Evolutionary conservation across 1,284 basidiomycete genomes (phyloP).

Genomic region (Porodaedalea pini): DNA sequence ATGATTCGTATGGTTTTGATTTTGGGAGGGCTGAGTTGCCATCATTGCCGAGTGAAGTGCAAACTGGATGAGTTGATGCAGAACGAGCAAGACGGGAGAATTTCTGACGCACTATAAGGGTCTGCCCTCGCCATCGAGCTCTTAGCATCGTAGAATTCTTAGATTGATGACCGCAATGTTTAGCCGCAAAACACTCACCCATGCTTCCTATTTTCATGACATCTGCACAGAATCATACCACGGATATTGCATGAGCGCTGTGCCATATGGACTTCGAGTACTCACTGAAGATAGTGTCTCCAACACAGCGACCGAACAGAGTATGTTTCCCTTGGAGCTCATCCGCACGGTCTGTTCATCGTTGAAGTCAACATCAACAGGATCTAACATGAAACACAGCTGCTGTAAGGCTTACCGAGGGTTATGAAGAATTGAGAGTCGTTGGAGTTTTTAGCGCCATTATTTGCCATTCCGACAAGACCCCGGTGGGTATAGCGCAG

Average conservation of each 20-base stretch:
- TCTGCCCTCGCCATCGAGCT: conserved; percentile 77
- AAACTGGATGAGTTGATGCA: background rate
- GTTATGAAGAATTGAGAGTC: conserved; percentile 92
- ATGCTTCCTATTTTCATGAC: conserved; percentile 87
- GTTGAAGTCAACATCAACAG: background rate
- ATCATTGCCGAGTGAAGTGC: background rate
- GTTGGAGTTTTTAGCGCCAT: conserved; percentile 78
- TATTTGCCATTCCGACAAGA: conserved; percentile 92
- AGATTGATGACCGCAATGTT: background rate
- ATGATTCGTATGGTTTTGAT: conserved; percentile 81
- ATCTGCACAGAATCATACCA: conserved; percentile 44
- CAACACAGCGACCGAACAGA: conserved; percentile 76
- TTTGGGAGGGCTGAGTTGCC: conserved; percentile 70
- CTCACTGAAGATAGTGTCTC: conserved; percentile 86
- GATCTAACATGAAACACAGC: background rate
- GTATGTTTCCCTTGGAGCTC: conserved; percentile 89
- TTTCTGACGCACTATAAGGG: conserved; percentile 73
- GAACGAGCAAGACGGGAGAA: background rate
- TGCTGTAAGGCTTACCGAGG: conserved; percentile 50
- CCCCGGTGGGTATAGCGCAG: conserved; percentile 83
- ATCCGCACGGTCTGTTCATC: conserved; percentile 71
- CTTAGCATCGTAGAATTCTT: conserved; percentile 38
- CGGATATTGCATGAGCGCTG: background rate
- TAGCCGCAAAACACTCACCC: conserved; percentile 42
- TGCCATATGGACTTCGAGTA: too few species aligned